These are phyloP conservation scores for Euphorbia celastroides DNA, from an alignment of 441 rosid species.

Conservation along the genomic window DNA sequence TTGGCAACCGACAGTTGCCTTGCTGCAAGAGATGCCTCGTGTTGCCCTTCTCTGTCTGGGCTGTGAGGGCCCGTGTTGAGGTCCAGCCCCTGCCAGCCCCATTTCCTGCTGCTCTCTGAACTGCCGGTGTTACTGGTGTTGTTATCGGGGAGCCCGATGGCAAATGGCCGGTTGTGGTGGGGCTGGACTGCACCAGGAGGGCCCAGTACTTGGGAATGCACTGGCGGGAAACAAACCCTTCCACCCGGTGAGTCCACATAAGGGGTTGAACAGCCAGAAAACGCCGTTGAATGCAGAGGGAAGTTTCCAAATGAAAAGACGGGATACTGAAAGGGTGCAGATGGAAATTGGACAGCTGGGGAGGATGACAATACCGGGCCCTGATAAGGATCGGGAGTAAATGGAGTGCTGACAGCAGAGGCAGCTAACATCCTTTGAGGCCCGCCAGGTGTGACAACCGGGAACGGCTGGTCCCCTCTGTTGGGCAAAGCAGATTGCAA, in stretches of 20 bases:
- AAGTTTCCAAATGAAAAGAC: conserved; percentile 37
- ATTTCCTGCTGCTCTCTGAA: conserved; percentile 30
- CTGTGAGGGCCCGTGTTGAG: conserved; percentile 46
- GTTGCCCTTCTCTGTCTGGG: conserved; percentile 30
- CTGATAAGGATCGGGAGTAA: conserved; percentile 28
- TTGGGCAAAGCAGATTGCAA: conserved; percentile 55
- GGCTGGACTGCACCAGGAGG: conserved; percentile 31
- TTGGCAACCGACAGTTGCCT: conserved; percentile 30
- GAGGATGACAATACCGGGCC: conserved; percentile 37
- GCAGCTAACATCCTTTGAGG: conserved; percentile 35
- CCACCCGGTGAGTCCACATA: conserved; percentile 37
- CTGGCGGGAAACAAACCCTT: conserved; percentile 32
- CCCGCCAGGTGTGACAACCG: conserved; percentile 46
- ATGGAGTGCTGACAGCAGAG: conserved; percentile 27
- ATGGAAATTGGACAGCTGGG: conserved; percentile 34
- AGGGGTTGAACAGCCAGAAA: conserved; percentile 31
- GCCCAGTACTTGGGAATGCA: conserved; percentile 31
- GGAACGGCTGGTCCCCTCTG: conserved; percentile 64
- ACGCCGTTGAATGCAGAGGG: conserved; percentile 29
- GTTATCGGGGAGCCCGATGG: conserved; percentile 25
- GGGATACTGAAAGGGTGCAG: conserved; percentile 37
- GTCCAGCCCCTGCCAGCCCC: conserved; percentile 38
- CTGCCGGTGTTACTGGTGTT: conserved; percentile 12
- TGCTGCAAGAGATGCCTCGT: conserved; percentile 23
- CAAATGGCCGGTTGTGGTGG: conserved; percentile 33